Evolutionary conservation across 2,329 filamentous ascomycete genomes (phyloP), one percentile per base, ranked within the genome.

Genomic region (Cladophialophora yegresii): DNA sequence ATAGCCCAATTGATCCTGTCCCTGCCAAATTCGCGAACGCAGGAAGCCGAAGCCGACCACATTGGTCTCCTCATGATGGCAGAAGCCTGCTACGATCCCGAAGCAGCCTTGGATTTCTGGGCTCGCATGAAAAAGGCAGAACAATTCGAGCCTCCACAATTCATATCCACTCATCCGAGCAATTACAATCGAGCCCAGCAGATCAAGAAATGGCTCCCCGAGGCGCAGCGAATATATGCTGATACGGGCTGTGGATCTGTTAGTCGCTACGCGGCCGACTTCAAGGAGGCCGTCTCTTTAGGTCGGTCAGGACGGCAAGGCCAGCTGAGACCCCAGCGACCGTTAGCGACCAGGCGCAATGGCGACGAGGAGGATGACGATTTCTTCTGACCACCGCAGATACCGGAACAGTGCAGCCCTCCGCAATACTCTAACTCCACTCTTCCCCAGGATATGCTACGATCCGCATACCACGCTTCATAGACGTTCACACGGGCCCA

Each of bases 21-120:
- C 20, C 76, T 82, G 69, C 86, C 85, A 0, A 84, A 84, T 32
- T 83, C 81, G 10, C 75, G 86, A 58, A 82, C 78, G 30, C 84
- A 87, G 73, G 85, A 88, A 76, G 77, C 78, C 1, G 85, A 87
- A 72, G 86, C 86, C 7, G 86, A 88, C 72, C 82, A 84, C 60
- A 87, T 88, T 36, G 86, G 86, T 9, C 54, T 68, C 77, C 76
- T 87, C 73, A 85, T 88, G 81, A 88, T 88, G 83, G 80, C 85
- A 1, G 79, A 85, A 72, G 81, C 81, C 43, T 88, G 86, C 73
- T 88, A 84, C 69, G 77, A 85, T 59, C 86, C 86, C 0, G 73
- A 80, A 62, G 84, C 82, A 13, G 85, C 85, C 1, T 79, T 84
- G 64, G 77, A 75, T 26, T 72, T 88, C 69, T 85, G 83, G 83